A percentile compares a stretch with the other conserved stretches of the same genome.
Evolutionary conservation across 768 basidiomycete genomes (phyloP).

Genomic region (Stropharia rugosoannulata): DNA sequence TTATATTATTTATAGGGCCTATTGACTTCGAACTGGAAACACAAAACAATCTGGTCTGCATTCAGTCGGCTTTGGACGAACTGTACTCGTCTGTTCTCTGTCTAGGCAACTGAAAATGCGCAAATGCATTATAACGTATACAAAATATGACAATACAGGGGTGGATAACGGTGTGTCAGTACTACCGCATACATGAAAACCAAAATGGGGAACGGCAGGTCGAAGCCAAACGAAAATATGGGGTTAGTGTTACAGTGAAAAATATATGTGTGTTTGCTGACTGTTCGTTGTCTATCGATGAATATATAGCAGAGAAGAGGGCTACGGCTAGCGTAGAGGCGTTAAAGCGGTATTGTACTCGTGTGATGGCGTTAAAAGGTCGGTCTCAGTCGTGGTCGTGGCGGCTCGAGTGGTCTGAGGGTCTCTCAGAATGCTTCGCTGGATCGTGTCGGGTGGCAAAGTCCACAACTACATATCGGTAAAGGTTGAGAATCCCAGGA

Average conservation of each 20-base stretch:
- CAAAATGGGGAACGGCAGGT: too few relatives aligned
- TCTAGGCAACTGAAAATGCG: too few relatives aligned
- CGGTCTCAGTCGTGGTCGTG: background rate
- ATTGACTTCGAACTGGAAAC: too few relatives aligned
- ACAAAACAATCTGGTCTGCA: too few relatives aligned
- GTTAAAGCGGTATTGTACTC: background rate
- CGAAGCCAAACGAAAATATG: too few relatives aligned
- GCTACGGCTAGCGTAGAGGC: background rate
- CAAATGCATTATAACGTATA: too few relatives aligned
- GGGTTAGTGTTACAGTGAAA: slow-evolving; percentile 1
- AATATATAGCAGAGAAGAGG: background rate
- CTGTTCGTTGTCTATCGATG: background rate
- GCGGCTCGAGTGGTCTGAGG: background rate
- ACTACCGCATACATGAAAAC: too few relatives aligned
- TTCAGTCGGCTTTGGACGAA: too few relatives aligned
- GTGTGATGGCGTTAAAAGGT: background rate
- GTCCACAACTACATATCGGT: slow-evolving; percentile 9
- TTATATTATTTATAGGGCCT: too few relatives aligned
- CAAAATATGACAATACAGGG: too few relatives aligned
- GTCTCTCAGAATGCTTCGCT: background rate
- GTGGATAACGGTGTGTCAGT: too few relatives aligned
- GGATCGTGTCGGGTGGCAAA: slow-evolving; percentile 8
- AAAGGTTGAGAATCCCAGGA: slow-evolving; percentile 2
- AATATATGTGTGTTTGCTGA: slow-evolving; percentile 9
- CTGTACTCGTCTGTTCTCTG: too few relatives aligned